Evolutionary conservation across 345 rosid genomes (phyloP), one percentile per base, ranked within the genome.

Genomic region (Citrus trifoliata): DNA sequence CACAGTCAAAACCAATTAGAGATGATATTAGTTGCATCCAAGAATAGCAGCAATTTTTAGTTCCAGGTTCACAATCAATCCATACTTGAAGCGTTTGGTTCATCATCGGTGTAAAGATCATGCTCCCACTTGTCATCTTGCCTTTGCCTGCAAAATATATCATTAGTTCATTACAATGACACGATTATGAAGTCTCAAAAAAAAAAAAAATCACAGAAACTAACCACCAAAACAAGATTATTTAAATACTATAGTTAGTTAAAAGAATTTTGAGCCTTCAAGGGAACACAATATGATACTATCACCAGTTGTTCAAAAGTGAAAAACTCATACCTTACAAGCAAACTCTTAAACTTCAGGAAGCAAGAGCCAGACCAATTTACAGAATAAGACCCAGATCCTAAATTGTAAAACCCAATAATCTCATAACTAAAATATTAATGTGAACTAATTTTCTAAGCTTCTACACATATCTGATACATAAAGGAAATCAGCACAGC

Each of bases 41-140:
- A 85, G 51, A 78, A 85, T 67, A 78, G 81, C 74, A 86, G 69
- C 79, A 81, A 80, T 46, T 61, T 76, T 77, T 82, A 77, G 78
- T 81, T 75, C 73, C 82, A 78, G 24, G 74, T 71, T 79, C 83
- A 80, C 67, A 83, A 77, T 75, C 63, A 82, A 86, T 80, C 55
- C 93, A 80, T 97, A 97, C 99, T 87, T 88, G 98, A 89, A 79
- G 82, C 82, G 66, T 80, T 88, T 63, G 88, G 88, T 78, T 76
- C 89, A 71, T 86, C 83, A 65, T 81, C 81, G 16, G 75, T 64
- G 81, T 79, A 94, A 81, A 97, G 98, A 89, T 97, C 99, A 81
- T 97, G 99, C 88, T 94, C 96, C 99, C 99, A 97, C 83, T 89
- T 97, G 83, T 97, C 98, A 79, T 91, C 95, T 79, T 89, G 95